Conservation (phyloP, 345 rosid species). For the Lagerstroemia speciosa region DNA sequence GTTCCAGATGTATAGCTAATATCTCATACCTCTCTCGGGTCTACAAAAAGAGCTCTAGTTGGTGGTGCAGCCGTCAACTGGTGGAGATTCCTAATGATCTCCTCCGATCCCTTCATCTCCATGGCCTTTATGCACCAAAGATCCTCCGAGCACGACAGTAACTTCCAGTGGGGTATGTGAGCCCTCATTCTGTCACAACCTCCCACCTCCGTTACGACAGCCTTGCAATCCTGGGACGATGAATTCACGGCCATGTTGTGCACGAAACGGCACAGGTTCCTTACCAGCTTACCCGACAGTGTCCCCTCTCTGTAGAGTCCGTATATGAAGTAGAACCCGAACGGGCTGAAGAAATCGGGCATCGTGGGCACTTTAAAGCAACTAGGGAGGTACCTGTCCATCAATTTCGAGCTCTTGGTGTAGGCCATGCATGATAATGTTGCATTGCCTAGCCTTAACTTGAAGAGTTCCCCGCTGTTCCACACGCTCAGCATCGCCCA, state of each 20-base stretch:
- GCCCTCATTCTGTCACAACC: constrained; percentile 23
- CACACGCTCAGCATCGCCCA: constrained; percentile 89
- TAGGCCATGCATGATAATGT: constrained; percentile 40
- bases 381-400: constrained; percentile 36
- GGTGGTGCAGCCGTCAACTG: constrained; percentile 26
- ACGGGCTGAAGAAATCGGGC: constrained; percentile 51
- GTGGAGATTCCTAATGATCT: constrained; percentile 13
- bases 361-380: constrained; percentile 40
- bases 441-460: constrained; percentile 47
- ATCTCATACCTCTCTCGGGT: constrained; percentile 69
- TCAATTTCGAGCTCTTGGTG: constrained; percentile 34
- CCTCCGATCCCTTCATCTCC: too few relatives aligned
- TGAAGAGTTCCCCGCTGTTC: constrained; percentile 66
- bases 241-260: constrained; percentile 50
- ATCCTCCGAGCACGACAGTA: constrained; percentile 68
- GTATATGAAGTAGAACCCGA: constrained; percentile 73
- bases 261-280: constrained; percentile 43
- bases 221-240: constrained; percentile 36
- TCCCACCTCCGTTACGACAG: constrained; percentile 56
- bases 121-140: constrained; percentile 79
- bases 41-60: constrained; percentile 52
- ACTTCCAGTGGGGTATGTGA: constrained; percentile 63
- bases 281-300: constrained; percentile 42
- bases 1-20: not conserved
- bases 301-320: constrained; percentile 61